Evolutionary conservation across 768 basidiomycete species (phyloP), one percentile per base, ranked within the genome.

Genomic region (Suillus luteus): DNA sequence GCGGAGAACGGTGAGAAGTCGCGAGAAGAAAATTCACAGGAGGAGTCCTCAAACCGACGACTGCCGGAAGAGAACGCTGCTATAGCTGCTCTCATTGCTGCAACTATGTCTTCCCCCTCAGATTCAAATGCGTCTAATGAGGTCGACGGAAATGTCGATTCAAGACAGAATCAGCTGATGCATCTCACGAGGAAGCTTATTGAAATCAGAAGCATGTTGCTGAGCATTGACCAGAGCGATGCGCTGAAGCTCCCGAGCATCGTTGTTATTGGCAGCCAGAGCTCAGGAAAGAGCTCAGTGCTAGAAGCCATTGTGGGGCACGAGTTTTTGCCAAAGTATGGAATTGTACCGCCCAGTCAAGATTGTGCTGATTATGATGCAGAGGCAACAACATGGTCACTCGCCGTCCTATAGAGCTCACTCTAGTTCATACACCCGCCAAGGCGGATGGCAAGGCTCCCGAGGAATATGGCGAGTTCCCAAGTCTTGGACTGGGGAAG

Each of bases 371-470:
- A 66, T 57, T 62, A 60, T 46, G 52, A 55, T 40, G 19, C 71
- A 99, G 96, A 79, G 97, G 97, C 62, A 91, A 95, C 76, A 99
- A 99, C 76, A 99, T 99, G 97, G 97, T 99, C 40, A 99, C 97
- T 2, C 91, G 97, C 1, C 89, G 97, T 61, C 97, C 97, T 1
- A 98, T 99, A 70, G 97, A 99, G 73, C 86, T 99, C 64, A 99
- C 97, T 3, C 49, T 99, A 55, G 89, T 99, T 63, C 94, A 99
- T 72, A 96, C 92, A 0, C 94, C 94, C 24, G 73, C 84, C 19
- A 64, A 19, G 3, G 79, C 76, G 11, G 79, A 85, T 40, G 84
- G 86, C 2, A 78, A 83, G 61, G 75, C 80, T 6, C 80, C 85
- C 24, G 83, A 79, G 46, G 96, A 97, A 74, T 98, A 95, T 67